Evolutionary conservation across 768 basidiomycete genomes (phyloP), one percentile per base, ranked within the genome.

Genomic region (Suillus placidus): DNA sequence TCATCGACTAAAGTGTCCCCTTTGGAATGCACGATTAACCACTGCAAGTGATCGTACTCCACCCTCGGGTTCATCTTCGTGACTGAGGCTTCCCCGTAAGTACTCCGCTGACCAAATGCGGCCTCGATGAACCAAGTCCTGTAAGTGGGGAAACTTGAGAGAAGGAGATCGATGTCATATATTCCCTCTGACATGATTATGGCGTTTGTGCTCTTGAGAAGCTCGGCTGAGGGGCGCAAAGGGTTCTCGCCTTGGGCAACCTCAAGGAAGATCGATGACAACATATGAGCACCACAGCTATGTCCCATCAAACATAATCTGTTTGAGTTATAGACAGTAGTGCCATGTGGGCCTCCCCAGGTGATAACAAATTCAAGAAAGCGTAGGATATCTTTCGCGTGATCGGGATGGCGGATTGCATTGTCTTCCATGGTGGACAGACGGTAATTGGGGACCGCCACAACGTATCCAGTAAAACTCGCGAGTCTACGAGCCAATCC

Each of bases 271-370:
- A 94, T 85, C 64, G 88, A 85, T 49, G 85, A 76, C 13, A 94
- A 78, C 82, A 94, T 94, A 75, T 95, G 93, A 1, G 93, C 91
- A 66, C 89, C 82, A 77, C 91, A 92, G 76, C 91, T 93, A 76
- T 94, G 93, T 14, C 92, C 92, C 32, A 92, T 79, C 51, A 93
- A 80, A 76, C 85, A 83, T 52, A 94, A 72, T 30, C 63, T 74
- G 35, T 70, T 66, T 3, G 81, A 75, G 71, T 84, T 80, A 62
- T 83, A 83, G 38, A 71, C 74, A 42, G 70, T 58, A 32, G 63
- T 67, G 32, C 69, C 64, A 6, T 57, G 43, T 14, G 70, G 60
- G 38, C 63, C 55, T 30, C 26, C 62, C 86, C 87, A 88, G 3
- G 72, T 67, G 60, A 76, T 68, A 65, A 94, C 71, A 72, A 87